These are phyloP conservation scores for Ocimum tenuiflorum DNA, from an alignment of 257 asterid genomes.

Conservation along the genomic window DNA sequence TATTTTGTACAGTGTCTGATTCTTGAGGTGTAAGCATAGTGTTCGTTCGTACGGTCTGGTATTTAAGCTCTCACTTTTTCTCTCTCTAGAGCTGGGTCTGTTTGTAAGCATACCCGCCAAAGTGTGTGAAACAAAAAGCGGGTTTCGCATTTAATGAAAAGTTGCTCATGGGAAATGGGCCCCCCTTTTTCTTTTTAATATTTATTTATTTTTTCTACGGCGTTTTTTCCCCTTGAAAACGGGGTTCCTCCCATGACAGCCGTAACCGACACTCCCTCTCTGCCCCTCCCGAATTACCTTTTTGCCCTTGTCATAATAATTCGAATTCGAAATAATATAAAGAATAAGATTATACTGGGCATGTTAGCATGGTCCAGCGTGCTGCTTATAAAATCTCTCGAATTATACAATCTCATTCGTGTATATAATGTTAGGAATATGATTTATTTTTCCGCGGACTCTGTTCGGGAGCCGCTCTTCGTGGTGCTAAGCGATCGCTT, in stretches of 20 bases:
- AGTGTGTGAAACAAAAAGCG: slow-evolving; percentile 29
- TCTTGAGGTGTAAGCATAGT: slow-evolving; percentile 16
- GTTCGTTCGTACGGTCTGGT: slow-evolving; percentile 31
- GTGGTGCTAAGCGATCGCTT: too few relatives aligned
- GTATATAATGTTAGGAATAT: too few relatives aligned
- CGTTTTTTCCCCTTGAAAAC: slow-evolving; percentile 1
- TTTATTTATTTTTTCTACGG: not conserved
- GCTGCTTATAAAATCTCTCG: too few relatives aligned
- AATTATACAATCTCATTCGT: too few relatives aligned
- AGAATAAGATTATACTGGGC: too few relatives aligned
- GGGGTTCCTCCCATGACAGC: slow-evolving; percentile 17
- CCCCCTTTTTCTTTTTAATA: not conserved
- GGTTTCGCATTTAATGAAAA: slow-evolving; percentile 30
- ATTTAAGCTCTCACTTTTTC: slow-evolving; percentile 17
- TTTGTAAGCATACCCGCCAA: slow-evolving; percentile 59
- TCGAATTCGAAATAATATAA: too few relatives aligned
- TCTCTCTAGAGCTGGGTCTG: slow-evolving; percentile 20
- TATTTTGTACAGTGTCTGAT: slow-evolving; percentile 27
- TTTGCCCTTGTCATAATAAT: too few relatives aligned
- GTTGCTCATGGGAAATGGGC: slow-evolving; percentile 23
- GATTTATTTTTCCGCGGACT: too few relatives aligned
- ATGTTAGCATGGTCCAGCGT: too few relatives aligned
- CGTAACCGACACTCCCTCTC: slow-evolving; percentile 33
- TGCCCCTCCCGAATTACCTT: not conserved
- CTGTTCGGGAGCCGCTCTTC: too few relatives aligned